phyloP scores from a whole-genome alignment of 805 yeast genomes.

The Ogataea angusta region DNA sequence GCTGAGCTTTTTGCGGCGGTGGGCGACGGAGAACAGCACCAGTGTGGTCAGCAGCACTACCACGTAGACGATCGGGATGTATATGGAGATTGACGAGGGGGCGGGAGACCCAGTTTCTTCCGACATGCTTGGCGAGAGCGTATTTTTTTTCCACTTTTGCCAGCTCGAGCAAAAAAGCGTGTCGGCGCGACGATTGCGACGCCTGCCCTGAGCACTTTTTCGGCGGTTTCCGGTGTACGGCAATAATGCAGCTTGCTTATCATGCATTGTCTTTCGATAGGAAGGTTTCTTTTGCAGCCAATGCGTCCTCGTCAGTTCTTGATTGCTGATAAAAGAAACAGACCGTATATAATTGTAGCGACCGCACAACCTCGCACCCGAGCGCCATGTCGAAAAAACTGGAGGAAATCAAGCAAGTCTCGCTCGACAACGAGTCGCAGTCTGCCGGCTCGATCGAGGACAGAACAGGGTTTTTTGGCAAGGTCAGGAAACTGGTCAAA shows the following conservation, averaged over 20 bases:
- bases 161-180: no score
- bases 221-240: conserved; percentile 1
- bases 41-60: conserved; percentile 65
- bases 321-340: conserved; percentile 2
- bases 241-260: conserved; percentile 1
- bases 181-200: no score
- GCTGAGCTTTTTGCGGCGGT: conserved; percentile 54
- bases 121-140: conserved; percentile 8
- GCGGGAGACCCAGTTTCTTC: conserved; percentile 21
- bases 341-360: background rate
- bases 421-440: conserved; percentile 3
- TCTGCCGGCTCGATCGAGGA: conserved; percentile 5
- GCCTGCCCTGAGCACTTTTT: background rate
- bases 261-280: background rate
- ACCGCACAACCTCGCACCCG: background rate
- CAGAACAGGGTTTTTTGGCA: background rate
- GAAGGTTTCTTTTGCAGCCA: no score
- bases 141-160: background rate
- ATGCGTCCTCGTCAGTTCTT: background rate
- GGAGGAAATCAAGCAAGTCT: conserved; percentile 5
- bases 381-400: conserved; percentile 1
- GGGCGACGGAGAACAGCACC: conserved; percentile 62
- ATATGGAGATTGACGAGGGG: conserved; percentile 46
- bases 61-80: conserved; percentile 76
- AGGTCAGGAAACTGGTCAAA: conserved; percentile 10